Percentiles rank a stretch among this genome's conserved stretches.
Evolutionary conservation across 768 basidiomycete species (phyloP).

Genomic region (Rhizopogon vesiculosus): DNA sequence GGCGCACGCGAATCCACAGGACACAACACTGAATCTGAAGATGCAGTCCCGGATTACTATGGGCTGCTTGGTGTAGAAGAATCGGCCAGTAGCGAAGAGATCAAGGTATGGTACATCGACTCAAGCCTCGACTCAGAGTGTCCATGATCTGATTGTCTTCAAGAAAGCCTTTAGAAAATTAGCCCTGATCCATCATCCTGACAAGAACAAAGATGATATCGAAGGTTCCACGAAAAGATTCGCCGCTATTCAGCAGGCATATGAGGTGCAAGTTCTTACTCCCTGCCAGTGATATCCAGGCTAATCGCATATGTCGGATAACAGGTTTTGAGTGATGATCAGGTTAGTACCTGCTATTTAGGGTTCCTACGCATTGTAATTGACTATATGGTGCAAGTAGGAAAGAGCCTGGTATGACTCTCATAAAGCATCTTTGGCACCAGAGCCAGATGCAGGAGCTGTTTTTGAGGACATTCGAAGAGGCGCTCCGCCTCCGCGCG

Average conservation of each 20-base stretch:
- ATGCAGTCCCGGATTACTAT: slow-evolving; percentile 65
- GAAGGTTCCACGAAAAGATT: slow-evolving; percentile 88
- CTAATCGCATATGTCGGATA: background rate
- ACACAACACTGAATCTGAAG: slow-evolving; percentile 23
- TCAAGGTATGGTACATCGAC: slow-evolving; percentile 52
- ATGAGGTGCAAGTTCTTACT: slow-evolving; percentile 58
- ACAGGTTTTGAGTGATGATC: slow-evolving; percentile 90
- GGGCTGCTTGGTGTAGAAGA: slow-evolving; percentile 77
- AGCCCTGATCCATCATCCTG: slow-evolving; percentile 82
- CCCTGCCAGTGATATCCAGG: background rate
- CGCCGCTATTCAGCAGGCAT: slow-evolving; percentile 88
- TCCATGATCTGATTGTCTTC: slow-evolving; percentile 5
- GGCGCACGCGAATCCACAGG: slow-evolving; percentile 64
- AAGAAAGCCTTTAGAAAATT: slow-evolving; percentile 82
- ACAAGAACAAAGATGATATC: slow-evolving; percentile 80
- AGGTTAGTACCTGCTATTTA: slow-evolving; percentile 48
- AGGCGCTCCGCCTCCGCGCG: slow-evolving; percentile 53
- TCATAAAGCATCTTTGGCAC: slow-evolving; percentile 75
- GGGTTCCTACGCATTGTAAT: background rate
- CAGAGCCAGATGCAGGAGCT: slow-evolving; percentile 78
- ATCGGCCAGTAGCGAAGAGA: slow-evolving; percentile 81
- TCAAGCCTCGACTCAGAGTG: background rate
- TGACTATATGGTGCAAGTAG: slow-evolving; percentile 42
- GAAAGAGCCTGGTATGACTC: slow-evolving; percentile 99
- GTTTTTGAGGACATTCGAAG: slow-evolving; percentile 83